Percentiles rank a stretch among this genome's conserved stretches.
Evolutionary conservation across 768 basidiomycete genomes (phyloP).

Genomic region (Tricholoma furcatifolium): DNA sequence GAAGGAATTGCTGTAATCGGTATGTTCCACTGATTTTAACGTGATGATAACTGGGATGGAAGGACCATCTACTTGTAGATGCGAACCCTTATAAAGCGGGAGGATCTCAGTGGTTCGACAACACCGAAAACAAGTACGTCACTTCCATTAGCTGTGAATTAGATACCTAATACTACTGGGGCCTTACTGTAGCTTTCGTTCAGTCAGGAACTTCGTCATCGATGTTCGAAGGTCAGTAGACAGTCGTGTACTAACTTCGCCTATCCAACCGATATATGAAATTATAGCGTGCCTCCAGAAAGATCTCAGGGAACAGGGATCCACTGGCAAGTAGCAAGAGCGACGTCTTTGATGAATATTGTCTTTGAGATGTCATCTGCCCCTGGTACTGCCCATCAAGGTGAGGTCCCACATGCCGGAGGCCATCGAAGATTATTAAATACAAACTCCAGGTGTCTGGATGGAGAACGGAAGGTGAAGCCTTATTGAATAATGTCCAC

Average conservation of each 20-base stretch:
- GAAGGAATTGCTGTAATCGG: slow-evolving; percentile 75
- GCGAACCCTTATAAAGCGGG: slow-evolving; percentile 75
- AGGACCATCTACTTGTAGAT: slow-evolving; percentile 36
- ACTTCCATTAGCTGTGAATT: background rate
- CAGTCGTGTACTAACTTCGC: background rate
- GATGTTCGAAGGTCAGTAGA: slow-evolving; percentile 45
- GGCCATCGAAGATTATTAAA: background rate
- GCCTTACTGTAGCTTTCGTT: slow-evolving; percentile 49
- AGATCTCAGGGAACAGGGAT: slow-evolving; percentile 61
- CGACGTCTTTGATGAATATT: slow-evolving; percentile 44
- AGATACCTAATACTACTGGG: background rate
- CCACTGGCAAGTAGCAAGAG: slow-evolving; percentile 75
- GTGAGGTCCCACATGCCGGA: slow-evolving; percentile 26
- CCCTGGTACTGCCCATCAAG: slow-evolving; percentile 66
- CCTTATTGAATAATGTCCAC: slow-evolving; percentile 6
- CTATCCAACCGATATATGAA: no score
- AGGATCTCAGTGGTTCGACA: slow-evolving; percentile 59
- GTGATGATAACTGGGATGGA: background rate
- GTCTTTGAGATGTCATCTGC: slow-evolving; percentile 69
- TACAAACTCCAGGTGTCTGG: slow-evolving; percentile 34
- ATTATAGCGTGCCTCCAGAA: slow-evolving; percentile 44
- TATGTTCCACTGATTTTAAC: slow-evolving; percentile 22
- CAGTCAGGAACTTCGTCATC: slow-evolving; percentile 72
- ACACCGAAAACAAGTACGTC: slow-evolving; percentile 68
- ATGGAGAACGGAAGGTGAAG: slow-evolving; percentile 78